Evolutionary conservation across 73 alveolate genomes (phyloP).

Genomic region (Symbiodinium natans): DNA sequence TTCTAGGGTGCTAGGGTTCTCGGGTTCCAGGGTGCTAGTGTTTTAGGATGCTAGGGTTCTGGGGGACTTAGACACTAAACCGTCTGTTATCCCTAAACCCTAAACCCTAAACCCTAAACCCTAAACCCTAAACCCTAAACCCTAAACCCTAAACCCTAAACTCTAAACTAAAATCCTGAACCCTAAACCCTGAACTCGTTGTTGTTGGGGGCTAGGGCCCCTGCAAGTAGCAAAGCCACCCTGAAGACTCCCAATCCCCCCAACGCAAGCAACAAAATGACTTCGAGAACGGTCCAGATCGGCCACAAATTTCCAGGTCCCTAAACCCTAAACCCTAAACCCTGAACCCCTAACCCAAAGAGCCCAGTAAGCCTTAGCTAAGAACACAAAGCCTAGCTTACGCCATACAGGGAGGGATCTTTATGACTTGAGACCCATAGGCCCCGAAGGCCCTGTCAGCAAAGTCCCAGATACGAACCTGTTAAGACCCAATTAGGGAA

Average conservation of each 20-base stretch:
- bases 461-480: too few relatives aligned
- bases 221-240: not conserved
- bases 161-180: not conserved
- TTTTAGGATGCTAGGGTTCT: too few relatives aligned
- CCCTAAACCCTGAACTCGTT: too few relatives aligned
- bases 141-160: not conserved
- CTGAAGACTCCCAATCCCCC: not conserved
- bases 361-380: too few relatives aligned
- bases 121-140: not conserved
- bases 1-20: not conserved
- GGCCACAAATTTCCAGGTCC: not conserved
- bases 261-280: not conserved
- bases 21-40: not conserved
- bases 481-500: too few relatives aligned
- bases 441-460: too few relatives aligned
- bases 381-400: too few relatives aligned
- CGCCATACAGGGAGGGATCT: too few relatives aligned
- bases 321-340: not conserved
- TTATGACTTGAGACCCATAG: too few relatives aligned
- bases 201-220: too few relatives aligned
- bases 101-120: not conserved
- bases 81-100: not conserved
- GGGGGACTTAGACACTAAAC: too few relatives aligned
- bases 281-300: not conserved
- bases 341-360: not conserved